Conservation (phyloP, 805 yeast genomes). For the Metschnikowia cerradonensis region DNA sequence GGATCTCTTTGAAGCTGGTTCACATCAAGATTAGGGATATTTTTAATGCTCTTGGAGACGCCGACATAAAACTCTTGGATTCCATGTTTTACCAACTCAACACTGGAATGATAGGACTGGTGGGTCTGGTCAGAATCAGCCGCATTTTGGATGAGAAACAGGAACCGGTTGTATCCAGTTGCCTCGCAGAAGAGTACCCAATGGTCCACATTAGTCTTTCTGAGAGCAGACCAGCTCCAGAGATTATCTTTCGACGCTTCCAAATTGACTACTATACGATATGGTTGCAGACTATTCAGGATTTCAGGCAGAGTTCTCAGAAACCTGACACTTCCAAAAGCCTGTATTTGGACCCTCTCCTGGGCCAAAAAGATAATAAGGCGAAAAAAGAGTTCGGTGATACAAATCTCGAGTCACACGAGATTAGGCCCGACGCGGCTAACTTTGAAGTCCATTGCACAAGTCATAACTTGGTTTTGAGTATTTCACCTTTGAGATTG, state of each 20-base stretch:
- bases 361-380: not conserved
- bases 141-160: slow-evolving; percentile 1
- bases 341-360: not conserved
- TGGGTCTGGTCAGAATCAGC: slow-evolving; percentile 17
- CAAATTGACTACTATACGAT: slow-evolving; percentile 55
- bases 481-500: slow-evolving; percentile 60
- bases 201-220: slow-evolving; percentile 19
- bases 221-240: slow-evolving; percentile 30
- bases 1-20: slow-evolving; percentile 20
- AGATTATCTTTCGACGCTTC: slow-evolving; percentile 45
- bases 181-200: slow-evolving; percentile 17
- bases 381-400: not conserved
- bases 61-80: slow-evolving; percentile 14
- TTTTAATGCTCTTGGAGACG: slow-evolving; percentile 25
- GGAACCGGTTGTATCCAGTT: not conserved
- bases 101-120: slow-evolving; percentile 21
- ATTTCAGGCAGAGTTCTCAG: not conserved
- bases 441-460: slow-evolving; percentile 27
- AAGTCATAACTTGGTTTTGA: slow-evolving; percentile 53
- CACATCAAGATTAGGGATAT: slow-evolving; percentile 18
- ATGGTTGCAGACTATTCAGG: slow-evolving; percentile 40
- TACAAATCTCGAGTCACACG: not conserved
- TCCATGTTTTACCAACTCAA: slow-evolving; percentile 17
- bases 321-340: not conserved
- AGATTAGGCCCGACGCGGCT: not conserved